Evolutionary conservation across 352 stramenopile species (phyloP).

Genomic region (Albugo candida): DNA sequence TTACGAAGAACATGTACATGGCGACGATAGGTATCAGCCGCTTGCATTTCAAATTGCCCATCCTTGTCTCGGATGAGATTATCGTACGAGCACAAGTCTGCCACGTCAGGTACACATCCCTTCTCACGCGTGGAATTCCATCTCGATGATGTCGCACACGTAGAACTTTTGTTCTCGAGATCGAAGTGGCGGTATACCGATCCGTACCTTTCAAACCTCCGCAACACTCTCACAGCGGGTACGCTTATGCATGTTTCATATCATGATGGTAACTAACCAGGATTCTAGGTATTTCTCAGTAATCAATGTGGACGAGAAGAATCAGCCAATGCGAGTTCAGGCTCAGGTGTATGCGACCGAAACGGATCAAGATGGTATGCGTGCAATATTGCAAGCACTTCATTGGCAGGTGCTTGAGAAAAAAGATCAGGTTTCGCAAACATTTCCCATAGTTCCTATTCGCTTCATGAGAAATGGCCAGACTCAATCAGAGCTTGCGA

Average conservation of each 20-base stretch:
- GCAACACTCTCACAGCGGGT: no score
- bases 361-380: constrained; percentile 20
- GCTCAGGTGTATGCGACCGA: constrained; percentile 15
- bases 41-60: constrained; percentile 42
- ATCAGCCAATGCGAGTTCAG: constrained; percentile 17
- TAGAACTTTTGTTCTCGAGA: not conserved
- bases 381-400: constrained; percentile 14
- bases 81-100: constrained; percentile 55
- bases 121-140: no score
- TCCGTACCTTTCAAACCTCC: not conserved
- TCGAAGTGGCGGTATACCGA: not conserved
- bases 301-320: constrained; percentile 12
- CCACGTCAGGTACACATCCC: constrained; percentile 19
- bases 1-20: constrained; percentile 53
- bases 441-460: constrained; percentile 15
- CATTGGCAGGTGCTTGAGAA: constrained; percentile 19
- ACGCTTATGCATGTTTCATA: no score
- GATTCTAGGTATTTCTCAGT: constrained; percentile 18
- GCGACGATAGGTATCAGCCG: constrained; percentile 55
- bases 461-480: no score
- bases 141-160: not conserved
- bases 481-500: no score
- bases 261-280: no score
- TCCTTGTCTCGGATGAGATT: constrained; percentile 41
- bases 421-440: constrained; percentile 16